These are phyloP conservation scores for Ambrosiella xylebori DNA, from an alignment of 2,329 filamentous ascomycete genomes.

Conservation along the genomic window DNA sequence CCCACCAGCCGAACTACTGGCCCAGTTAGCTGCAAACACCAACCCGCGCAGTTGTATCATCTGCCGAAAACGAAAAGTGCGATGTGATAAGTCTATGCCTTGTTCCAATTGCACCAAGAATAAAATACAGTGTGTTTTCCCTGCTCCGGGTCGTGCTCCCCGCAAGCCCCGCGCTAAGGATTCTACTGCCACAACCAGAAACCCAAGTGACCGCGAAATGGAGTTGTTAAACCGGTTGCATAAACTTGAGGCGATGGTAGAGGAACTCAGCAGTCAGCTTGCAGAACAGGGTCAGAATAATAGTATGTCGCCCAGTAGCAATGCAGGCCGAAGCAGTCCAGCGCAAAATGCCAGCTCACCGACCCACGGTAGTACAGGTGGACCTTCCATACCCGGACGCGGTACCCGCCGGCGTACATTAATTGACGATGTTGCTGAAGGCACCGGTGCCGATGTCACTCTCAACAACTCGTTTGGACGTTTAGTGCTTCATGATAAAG, in stretches of 20 bases:
- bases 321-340: background rate
- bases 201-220: conserved; percentile 42
- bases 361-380: conserved; percentile 6
- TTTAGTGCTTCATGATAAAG: conserved; percentile 13
- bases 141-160: conserved; percentile 55
- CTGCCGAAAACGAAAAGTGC: conserved; percentile 45
- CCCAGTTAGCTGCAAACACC: conserved; percentile 17
- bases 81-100: conserved; percentile 62
- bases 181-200: conserved; percentile 43
- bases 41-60: conserved; percentile 35
- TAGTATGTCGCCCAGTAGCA: conserved; percentile 8
- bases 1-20: conserved; percentile 9
- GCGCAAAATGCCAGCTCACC: conserved; percentile 3
- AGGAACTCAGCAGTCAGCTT: conserved; percentile 48
- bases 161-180: conserved; percentile 48
- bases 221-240: conserved; percentile 56
- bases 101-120: conserved; percentile 60
- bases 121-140: conserved; percentile 55
- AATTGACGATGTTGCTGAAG: background rate
- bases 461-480: conserved; percentile 13
- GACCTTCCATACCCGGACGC: background rate
- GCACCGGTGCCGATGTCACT: background rate
- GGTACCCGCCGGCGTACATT: background rate
- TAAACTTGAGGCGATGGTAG: conserved; percentile 60
- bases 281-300: conserved; percentile 21